These are phyloP conservation scores for Musa beccarii DNA, from an alignment of 176 grass and related monocot species.

Conservation along the genomic window DNA sequence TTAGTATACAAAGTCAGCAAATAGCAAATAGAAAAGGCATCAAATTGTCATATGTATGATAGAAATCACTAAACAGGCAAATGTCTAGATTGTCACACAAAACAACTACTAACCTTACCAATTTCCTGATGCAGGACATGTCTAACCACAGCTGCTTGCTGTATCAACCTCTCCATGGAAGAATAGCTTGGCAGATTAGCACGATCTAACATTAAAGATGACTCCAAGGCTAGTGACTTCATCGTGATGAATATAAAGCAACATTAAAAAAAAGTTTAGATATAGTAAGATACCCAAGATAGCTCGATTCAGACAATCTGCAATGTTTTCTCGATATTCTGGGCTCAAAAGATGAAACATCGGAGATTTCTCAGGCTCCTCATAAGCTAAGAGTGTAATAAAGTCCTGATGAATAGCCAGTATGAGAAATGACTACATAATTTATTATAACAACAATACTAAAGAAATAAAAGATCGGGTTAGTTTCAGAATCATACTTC, in stretches of 20 bases:
- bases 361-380: constrained; percentile 90
- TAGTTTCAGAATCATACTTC: constrained; percentile 48
- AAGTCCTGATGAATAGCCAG: constrained; percentile 46
- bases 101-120: constrained; percentile 48
- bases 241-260: constrained; percentile 7
- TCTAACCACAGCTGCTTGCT: constrained; percentile 61
- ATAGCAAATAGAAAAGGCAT: neutral
- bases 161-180: constrained; percentile 83
- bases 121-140: constrained; percentile 68
- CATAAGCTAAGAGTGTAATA: constrained; percentile 80
- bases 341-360: constrained; percentile 92
- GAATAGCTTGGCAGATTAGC: constrained; percentile 82
- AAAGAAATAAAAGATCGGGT: constrained; percentile 5
- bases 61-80: neutral
- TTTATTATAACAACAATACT: neutral
- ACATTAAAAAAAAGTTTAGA: neutral
- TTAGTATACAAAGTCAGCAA: too few species aligned
- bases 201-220: constrained; percentile 38
- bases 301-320: constrained; percentile 85
- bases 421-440: neutral
- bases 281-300: constrained; percentile 54
- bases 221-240: neutral
- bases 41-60: too few species aligned
- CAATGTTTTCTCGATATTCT: constrained; percentile 76
- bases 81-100: neutral